Percentiles rank a stretch among this genome's conserved stretches.
These are phyloP conservation scores for Alternaria triticimaculans DNA, from an alignment of 2,329 filamentous ascomycete genomes.

Conservation along the genomic window DNA sequence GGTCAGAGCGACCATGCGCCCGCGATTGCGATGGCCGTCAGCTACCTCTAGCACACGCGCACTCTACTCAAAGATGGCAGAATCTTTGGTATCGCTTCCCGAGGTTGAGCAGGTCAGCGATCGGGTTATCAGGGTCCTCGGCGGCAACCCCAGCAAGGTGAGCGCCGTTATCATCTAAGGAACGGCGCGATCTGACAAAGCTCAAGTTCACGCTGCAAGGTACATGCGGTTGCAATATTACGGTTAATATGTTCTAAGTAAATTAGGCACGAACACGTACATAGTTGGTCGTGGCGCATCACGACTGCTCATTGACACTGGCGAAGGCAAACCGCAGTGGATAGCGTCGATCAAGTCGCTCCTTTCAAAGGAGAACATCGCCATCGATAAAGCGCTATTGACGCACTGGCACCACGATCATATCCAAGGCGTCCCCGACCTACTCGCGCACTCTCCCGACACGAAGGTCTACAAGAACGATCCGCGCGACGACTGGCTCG, in stretches of 20 bases:
- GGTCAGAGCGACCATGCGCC: slow-evolving; percentile 32
- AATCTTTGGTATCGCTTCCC: slow-evolving; percentile 68
- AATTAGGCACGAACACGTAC: slow-evolving; percentile 88
- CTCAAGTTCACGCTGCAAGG: slow-evolving; percentile 69
- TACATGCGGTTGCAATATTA: slow-evolving; percentile 25
- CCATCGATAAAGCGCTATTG: slow-evolving; percentile 73
- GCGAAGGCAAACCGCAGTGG: slow-evolving; percentile 81
- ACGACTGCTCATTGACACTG: slow-evolving; percentile 88
- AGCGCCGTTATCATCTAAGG: slow-evolving; percentile 14
- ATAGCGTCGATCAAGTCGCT: slow-evolving; percentile 67
- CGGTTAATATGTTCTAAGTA: slow-evolving; percentile 12
- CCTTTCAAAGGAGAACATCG: slow-evolving; percentile 71
- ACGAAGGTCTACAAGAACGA: slow-evolving; percentile 71
- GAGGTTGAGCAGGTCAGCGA: slow-evolving; percentile 80
- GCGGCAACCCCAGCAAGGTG: slow-evolving; percentile 87
- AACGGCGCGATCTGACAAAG: slow-evolving; percentile 19
- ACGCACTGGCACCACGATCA: slow-evolving; percentile 97
- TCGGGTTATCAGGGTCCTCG: slow-evolving; percentile 81
- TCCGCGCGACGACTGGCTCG: slow-evolving; percentile 57
- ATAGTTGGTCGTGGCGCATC: slow-evolving; percentile 76
- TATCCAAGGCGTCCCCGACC: slow-evolving; percentile 73
- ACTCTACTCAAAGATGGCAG: slow-evolving; percentile 60
- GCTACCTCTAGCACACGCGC: slow-evolving; percentile 23
- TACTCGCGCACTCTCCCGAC: slow-evolving; percentile 68
- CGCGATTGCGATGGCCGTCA: slow-evolving; percentile 28